Conservation (phyloP, 1,284 basidiomycete species). For the Cystobasidium slooffiae region DNA sequence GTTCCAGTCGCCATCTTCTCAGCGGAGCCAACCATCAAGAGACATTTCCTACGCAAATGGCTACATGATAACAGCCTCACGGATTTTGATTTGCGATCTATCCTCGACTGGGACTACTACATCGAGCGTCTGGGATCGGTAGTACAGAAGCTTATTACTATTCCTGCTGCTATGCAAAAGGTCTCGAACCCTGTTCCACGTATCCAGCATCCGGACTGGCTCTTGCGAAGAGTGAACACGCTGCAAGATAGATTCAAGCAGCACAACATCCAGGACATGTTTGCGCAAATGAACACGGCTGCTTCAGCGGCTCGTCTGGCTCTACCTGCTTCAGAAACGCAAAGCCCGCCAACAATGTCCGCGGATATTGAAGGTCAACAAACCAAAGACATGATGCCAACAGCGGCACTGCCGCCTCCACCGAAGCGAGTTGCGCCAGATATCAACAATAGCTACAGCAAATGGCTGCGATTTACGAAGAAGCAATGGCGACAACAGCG, state of each 20-base stretch:
- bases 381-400: background rate
- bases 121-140: slow-evolving; percentile 97
- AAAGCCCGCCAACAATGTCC: slow-evolving; percentile 4
- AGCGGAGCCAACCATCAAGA: slow-evolving; percentile 87
- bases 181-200: slow-evolving; percentile 95
- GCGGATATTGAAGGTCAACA: background rate
- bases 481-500: slow-evolving; percentile 75
- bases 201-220: slow-evolving; percentile 96
- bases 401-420: slow-evolving; percentile 1
- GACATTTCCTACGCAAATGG: slow-evolving; percentile 92
- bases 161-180: slow-evolving; percentile 98
- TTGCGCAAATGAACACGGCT: slow-evolving; percentile 62
- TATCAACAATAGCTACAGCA: slow-evolving; percentile 67
- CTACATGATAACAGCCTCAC: slow-evolving; percentile 87
- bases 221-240: slow-evolving; percentile 85
- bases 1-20: slow-evolving; percentile 99
- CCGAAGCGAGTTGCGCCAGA: slow-evolving; percentile 50
- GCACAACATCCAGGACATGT: slow-evolving; percentile 96
- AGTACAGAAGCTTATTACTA: slow-evolving; percentile 98
- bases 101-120: slow-evolving; percentile 98
- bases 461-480: slow-evolving; percentile 79
- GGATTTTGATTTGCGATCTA: slow-evolving; percentile 89
- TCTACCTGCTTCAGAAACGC: slow-evolving; percentile 22
- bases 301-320: slow-evolving; percentile 38
- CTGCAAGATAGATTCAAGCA: slow-evolving; percentile 97